Conservation (phyloP, 2,329 filamentous ascomycete species). For the Aspergillus sp. region DNA sequence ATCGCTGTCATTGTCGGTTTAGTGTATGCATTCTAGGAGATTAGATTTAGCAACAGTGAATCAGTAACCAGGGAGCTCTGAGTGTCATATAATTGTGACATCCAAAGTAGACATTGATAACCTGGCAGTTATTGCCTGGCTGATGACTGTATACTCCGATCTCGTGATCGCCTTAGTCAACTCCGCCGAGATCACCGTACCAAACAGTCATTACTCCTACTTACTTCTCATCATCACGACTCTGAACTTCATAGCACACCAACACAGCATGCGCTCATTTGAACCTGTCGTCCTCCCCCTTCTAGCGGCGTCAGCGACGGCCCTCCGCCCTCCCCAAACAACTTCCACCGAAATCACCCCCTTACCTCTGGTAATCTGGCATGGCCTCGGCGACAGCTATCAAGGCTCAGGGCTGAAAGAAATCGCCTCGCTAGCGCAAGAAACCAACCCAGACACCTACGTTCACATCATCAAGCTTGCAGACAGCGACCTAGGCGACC, state of each 20-base stretch:
- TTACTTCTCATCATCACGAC: too few relatives aligned
- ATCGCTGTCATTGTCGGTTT: too few relatives aligned
- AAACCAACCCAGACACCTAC: constrained; percentile 71
- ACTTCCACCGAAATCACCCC: constrained; percentile 37
- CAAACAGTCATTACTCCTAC: too few relatives aligned
- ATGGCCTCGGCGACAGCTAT: constrained; percentile 64
- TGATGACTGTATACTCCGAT: too few relatives aligned
- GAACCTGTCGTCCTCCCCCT: constrained; percentile 6
- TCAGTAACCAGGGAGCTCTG: too few relatives aligned
- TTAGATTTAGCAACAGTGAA: too few relatives aligned
- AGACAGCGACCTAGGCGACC: constrained; percentile 59
- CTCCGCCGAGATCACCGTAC: too few relatives aligned
- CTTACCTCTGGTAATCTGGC: constrained; percentile 89
- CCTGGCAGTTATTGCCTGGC: too few relatives aligned
- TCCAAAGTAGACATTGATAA: too few relatives aligned
- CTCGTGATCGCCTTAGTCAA: too few relatives aligned
- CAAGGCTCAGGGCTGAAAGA: constrained; percentile 63
- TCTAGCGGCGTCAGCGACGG: constrained; percentile 13
- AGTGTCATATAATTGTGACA: too few relatives aligned
- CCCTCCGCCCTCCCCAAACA: constrained; percentile 13
- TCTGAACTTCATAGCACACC: background rate
- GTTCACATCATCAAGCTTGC: constrained; percentile 71
- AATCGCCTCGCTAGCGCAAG: constrained; percentile 63
- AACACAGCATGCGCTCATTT: background rate
- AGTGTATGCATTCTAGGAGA: too few relatives aligned